phyloP scores from a whole-genome alignment of 495 filamentous ascomycete species.

The Neurospora intermedia region DNA sequence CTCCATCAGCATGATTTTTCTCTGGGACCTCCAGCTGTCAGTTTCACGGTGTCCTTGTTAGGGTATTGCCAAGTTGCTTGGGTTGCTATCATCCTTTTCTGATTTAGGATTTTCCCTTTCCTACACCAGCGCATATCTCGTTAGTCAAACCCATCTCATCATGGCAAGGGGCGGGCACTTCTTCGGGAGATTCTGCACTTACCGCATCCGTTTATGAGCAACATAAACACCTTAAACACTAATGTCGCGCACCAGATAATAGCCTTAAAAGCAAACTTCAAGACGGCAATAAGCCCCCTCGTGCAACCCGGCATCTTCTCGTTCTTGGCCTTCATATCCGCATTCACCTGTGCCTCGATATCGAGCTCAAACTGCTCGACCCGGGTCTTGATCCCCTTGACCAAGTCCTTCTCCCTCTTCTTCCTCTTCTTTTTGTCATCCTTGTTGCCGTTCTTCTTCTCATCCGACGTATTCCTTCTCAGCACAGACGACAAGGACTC shows the following conservation, averaged over 20 bases:
- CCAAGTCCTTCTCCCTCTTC: slow-evolving; percentile 6
- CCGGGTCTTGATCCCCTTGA: slow-evolving; percentile 14
- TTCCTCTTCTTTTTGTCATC: slow-evolving; percentile 12
- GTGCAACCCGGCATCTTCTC: slow-evolving; percentile 31
- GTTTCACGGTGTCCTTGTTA: not conserved
- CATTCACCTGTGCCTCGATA: slow-evolving; percentile 39
- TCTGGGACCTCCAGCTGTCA: not conserved
- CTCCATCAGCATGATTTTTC: not conserved
- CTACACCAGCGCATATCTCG: not conserved
- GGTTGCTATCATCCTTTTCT: not conserved
- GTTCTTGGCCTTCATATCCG: slow-evolving; percentile 29
- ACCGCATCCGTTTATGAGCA: slow-evolving; percentile 24
- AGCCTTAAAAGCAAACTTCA: slow-evolving; percentile 34
- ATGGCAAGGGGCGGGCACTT: not conserved
- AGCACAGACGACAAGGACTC: not conserved
- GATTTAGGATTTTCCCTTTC: not conserved
- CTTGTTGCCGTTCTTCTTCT: slow-evolving; percentile 2
- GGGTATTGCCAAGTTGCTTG: not conserved
- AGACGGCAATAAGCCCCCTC: slow-evolving; percentile 28
- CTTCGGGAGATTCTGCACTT: slow-evolving; percentile 31
- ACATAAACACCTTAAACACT: slow-evolving; percentile 32
- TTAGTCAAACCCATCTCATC: not conserved
- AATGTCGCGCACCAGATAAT: slow-evolving; percentile 36
- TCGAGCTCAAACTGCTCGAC: slow-evolving; percentile 47
- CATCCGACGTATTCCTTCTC: slow-evolving; percentile 12